These are phyloP conservation scores for Fragaria ananassa DNA, from an alignment of 306 rosid species.

Conservation along the genomic window DNA sequence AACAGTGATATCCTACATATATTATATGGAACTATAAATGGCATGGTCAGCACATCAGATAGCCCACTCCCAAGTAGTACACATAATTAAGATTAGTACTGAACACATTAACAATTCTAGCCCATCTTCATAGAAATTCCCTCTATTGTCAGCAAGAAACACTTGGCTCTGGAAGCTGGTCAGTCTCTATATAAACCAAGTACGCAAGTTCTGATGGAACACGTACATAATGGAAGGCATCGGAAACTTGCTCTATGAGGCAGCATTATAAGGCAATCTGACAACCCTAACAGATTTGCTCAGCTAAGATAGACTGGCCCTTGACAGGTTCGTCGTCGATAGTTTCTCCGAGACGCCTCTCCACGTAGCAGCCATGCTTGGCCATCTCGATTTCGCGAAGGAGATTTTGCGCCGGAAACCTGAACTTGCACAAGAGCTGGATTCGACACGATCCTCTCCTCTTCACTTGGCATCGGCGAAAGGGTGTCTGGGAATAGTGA, in stretches of 20 bases:
- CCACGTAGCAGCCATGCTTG: conserved; percentile 24
- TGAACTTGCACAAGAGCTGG: conserved; percentile 24
- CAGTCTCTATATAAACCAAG: neutral
- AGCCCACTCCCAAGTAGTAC: neutral
- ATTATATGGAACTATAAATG: neutral
- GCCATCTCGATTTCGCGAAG: conserved; percentile 16
- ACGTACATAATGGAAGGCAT: neutral
- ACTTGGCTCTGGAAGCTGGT: neutral
- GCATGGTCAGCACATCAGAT: neutral
- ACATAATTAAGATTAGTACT: neutral
- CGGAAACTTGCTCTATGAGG: conserved; percentile 15
- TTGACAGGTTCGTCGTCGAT: conserved; percentile 9
- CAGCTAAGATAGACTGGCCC: conserved; percentile 21
- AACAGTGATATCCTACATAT: too few species aligned
- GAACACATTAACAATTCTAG: neutral
- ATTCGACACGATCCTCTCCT: conserved; percentile 15
- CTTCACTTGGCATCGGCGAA: conserved; percentile 30
- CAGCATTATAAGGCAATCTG: conserved; percentile 21
- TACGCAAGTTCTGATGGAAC: neutral
- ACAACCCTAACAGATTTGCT: conserved; percentile 17
- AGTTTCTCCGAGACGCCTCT: conserved; percentile 22
- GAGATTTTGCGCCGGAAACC: conserved; percentile 21
- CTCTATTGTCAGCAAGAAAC: neutral
- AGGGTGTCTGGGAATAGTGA: conserved; percentile 12
- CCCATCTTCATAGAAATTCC: neutral